Base-by-base conservation (phyloP, 345 rosid genomes). In the Dovyalis caffra region DNA sequence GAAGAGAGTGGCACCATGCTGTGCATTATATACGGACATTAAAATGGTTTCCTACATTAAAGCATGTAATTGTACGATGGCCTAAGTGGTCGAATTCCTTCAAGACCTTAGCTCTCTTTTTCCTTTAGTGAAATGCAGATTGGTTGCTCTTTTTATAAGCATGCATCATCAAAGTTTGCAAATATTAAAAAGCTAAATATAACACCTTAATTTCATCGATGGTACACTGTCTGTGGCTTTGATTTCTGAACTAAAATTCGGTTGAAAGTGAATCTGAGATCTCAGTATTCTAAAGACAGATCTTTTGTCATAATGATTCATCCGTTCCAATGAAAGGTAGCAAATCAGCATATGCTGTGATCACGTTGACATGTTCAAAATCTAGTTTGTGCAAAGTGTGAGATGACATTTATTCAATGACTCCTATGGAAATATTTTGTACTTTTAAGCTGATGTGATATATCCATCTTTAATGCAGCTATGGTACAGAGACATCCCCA, bases 401-500 rank as follows among this genome's bases (percentile, higher is more conserved):
- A 43, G 49, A 43, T 43, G 49, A 43, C 16, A 43, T 43, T 43
- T 43, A 43, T 14, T 3, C 4, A n/a, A n/a, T 14, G 16, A 43
- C 14, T 71, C 5, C 34, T 33, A 23, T 12, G 56, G n/a, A 21
- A 65, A 38, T 49, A 20, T 25, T 53, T 57, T 60, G 8, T 29
- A 5, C 49, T 43, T 62, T 26, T 12, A 72, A 71, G 40, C 60
- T 20, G 74, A 61, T 61, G 38, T 78, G 35, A 35, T n/a, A 20
- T 70, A 62, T 75, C 38, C 66, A 61, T 71, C 34, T 45, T 26
- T 72, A 40, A 74, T 87, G 84, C 87, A 94, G 98, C 72, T 94
- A 94, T 80, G 97, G 98, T 71, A 76, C 94, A 26, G 87, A 91
- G 86, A 77, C 87, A 47, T 88, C 91, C 40, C 97, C 97, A 0